Percentiles rank a stretch among this genome's conserved stretches.
These are phyloP conservation scores for Sonneratia caseolaris DNA, from an alignment of 345 rosid species.

Conservation along the genomic window DNA sequence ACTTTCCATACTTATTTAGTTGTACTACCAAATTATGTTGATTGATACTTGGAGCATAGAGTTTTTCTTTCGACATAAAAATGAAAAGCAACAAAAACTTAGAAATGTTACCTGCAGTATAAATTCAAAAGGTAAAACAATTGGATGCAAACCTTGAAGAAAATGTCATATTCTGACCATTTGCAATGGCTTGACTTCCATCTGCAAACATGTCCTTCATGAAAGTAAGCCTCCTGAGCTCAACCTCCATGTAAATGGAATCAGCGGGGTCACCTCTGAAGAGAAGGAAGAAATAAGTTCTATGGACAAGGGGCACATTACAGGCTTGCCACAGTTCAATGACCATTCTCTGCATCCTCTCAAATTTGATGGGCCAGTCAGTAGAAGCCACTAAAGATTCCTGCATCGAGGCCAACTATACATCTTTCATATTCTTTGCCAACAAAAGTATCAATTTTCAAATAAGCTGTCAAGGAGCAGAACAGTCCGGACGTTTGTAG, in stretches of 20 bases:
- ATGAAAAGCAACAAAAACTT: too few species aligned
- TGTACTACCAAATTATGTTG: too few species aligned
- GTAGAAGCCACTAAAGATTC: constrained; percentile 26
- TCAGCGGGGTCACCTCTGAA: constrained; percentile 86
- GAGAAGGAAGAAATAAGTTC: constrained; percentile 92
- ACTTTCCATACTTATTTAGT: too few species aligned
- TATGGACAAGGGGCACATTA: constrained; percentile 69
- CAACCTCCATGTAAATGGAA: constrained; percentile 89
- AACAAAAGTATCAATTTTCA: not conserved
- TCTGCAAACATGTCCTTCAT: constrained; percentile 67
- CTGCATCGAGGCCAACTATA: constrained; percentile 52
- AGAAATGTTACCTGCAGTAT: too few species aligned
- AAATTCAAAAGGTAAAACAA: too few species aligned
- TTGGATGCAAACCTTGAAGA: constrained; percentile 50
- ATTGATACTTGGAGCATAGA: too few species aligned
- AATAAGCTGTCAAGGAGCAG: not conserved
- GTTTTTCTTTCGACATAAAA: too few species aligned
- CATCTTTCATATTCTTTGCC: constrained; percentile 39
- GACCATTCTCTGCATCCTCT: constrained; percentile 50
- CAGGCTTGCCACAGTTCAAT: constrained; percentile 85
- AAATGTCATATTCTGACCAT: constrained; percentile 44
- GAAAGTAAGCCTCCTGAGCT: constrained; percentile 77
- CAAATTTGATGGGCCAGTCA: constrained; percentile 62
- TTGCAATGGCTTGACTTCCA: constrained; percentile 46
- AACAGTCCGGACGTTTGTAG: not conserved